phyloP scores from a whole-genome alignment of 2,329 filamentous ascomycete genomes.

The Clonostachys sp. region DNA sequence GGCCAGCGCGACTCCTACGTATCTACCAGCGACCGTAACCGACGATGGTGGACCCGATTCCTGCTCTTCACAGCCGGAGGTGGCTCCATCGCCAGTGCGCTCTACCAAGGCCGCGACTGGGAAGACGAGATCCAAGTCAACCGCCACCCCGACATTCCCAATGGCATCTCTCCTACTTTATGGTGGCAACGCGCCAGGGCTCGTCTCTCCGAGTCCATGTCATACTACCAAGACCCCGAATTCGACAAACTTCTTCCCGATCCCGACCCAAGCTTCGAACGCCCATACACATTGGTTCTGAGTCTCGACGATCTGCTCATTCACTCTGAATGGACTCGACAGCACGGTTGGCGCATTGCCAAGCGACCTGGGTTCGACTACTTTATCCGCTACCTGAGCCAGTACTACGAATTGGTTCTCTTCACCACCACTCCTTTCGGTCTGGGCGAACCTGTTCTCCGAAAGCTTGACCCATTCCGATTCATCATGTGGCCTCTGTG shows the following conservation, averaged over 20 bases:
- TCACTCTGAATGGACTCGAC: conserved; percentile 89
- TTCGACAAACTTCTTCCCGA: conserved; percentile 91
- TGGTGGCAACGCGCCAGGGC: conserved; percentile 81
- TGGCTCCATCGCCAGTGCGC: conserved; percentile 50
- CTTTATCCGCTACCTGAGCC: conserved; percentile 92
- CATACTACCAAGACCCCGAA: conserved; percentile 93
- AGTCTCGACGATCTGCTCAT: conserved; percentile 91
- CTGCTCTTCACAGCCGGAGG: conserved; percentile 61
- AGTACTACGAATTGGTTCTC: conserved; percentile 96
- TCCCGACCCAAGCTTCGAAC: conserved; percentile 71
- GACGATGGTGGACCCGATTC: conserved; percentile 71
- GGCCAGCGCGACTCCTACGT: conserved; percentile 70
- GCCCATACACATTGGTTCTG: conserved; percentile 88
- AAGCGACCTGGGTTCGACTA: conserved; percentile 96
- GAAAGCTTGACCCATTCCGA: conserved; percentile 91
- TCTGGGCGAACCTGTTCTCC: conserved; percentile 80
- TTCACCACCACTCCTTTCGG: conserved; percentile 86
- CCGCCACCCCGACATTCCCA: conserved; percentile 66
- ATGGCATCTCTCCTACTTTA: conserved; percentile 69
- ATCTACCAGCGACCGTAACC: conserved; percentile 82
- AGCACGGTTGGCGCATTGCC: conserved; percentile 91
- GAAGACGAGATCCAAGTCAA: conserved; percentile 72
- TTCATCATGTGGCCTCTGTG: conserved; percentile 95
- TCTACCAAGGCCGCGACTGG: conserved; percentile 87
- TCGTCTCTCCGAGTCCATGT: conserved; percentile 69